A percentile compares a stretch with the other conserved stretches of the same genome.
Evolutionary conservation across 441 rosid genomes (phyloP).

Genomic region (Dalechampia spathulata): DNA sequence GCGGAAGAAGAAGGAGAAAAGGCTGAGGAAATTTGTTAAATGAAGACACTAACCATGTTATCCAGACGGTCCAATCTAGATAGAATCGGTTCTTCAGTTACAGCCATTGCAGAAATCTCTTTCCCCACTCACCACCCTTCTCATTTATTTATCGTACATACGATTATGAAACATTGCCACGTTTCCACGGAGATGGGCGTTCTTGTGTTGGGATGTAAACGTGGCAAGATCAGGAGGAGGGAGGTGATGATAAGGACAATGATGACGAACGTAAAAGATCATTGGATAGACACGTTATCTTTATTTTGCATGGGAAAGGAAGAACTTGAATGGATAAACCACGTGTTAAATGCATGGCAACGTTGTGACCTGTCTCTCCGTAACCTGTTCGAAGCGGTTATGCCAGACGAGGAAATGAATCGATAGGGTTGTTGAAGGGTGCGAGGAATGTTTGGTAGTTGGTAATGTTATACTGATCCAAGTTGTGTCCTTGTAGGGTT

Average conservation of each 20-base stretch:
- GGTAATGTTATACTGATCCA: too few species aligned
- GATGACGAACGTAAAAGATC: background rate
- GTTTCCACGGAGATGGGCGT: slow-evolving; percentile 2
- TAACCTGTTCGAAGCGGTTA: too few species aligned
- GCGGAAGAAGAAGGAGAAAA: too few species aligned
- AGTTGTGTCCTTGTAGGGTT: too few species aligned
- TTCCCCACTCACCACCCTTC: too few species aligned
- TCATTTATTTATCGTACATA: background rate
- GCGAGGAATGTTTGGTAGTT: too few species aligned
- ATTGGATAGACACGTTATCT: slow-evolving; percentile 6
- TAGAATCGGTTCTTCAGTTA: slow-evolving; percentile 39
- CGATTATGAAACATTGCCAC: slow-evolving; percentile 1
- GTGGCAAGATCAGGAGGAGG: slow-evolving; percentile 1
- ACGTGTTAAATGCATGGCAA: too few species aligned
- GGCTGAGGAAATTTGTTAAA: too few species aligned
- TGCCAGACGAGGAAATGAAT: too few species aligned
- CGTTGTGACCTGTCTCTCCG: too few species aligned
- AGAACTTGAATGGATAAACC: too few species aligned
- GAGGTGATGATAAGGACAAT: slow-evolving; percentile 4
- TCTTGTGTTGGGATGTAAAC: background rate
- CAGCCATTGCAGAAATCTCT: slow-evolving; percentile 19
- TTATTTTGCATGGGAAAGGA: background rate
- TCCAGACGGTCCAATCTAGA: slow-evolving; percentile 47
- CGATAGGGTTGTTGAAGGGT: too few species aligned
- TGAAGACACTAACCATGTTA: slow-evolving; percentile 25